Evolutionary conservation across 306 rosid genomes (phyloP).

Genomic region (Pyrus pyrifolia): DNA sequence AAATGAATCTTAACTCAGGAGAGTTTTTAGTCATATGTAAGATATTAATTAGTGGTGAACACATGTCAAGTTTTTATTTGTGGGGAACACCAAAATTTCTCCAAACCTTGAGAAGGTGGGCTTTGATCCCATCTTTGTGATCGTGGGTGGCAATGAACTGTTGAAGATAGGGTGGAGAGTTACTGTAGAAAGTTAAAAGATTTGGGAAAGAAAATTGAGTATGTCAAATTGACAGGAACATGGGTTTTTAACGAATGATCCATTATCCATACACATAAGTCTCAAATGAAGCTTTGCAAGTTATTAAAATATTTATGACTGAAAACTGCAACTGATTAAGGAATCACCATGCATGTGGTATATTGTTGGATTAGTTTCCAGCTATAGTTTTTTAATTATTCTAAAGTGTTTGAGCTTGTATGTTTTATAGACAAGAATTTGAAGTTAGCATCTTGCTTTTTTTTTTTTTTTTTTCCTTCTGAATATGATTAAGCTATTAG

Average conservation of each 20-base stretch:
- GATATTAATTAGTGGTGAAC: too few relatives aligned
- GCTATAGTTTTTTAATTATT: not conserved
- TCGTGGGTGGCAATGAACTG: conserved; percentile 67
- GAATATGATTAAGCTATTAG: not conserved
- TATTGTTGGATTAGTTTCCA: not conserved
- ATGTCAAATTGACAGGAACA: conserved; percentile 64
- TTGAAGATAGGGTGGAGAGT: conserved; percentile 63
- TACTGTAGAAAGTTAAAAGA: conserved; percentile 47
- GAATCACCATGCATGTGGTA: not conserved
- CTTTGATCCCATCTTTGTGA: conserved; percentile 58
- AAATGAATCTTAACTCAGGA: too few relatives aligned
- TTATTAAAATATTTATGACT: conserved; percentile 47
- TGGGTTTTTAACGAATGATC: conserved; percentile 71
- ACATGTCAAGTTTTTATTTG: too few relatives aligned
- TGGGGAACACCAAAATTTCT: too few relatives aligned
- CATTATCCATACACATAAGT: conserved; percentile 30
- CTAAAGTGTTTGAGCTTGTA: not conserved
- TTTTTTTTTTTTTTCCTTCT: not conserved
- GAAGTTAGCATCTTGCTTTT: not conserved
- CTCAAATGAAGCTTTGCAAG: conserved; percentile 33
- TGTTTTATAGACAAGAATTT: not conserved
- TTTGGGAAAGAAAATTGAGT: conserved; percentile 50
- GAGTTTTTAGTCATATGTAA: too few relatives aligned
- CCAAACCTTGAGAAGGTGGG: conserved; percentile 29
- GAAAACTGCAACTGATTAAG: conserved; percentile 26